Conservation (phyloP, 495 filamentous ascomycete genomes). For the Neurospora sp. region DNA sequence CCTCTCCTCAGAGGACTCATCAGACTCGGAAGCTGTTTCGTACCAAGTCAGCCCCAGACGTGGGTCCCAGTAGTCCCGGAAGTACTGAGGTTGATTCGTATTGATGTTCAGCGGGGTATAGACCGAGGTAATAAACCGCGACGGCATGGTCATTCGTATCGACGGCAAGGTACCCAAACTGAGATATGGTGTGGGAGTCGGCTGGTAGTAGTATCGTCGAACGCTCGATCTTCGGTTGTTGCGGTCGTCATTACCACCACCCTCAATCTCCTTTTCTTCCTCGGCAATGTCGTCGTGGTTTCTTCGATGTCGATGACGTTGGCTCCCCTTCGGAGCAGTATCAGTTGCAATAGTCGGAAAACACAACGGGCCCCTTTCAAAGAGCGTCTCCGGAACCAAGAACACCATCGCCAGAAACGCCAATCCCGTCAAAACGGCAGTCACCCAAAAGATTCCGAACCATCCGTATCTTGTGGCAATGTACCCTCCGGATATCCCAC, state of each 20-base stretch:
- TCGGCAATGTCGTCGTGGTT: not conserved
- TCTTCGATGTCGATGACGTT: not conserved
- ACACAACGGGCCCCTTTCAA: slow-evolving; percentile 20
- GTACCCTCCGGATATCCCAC: slow-evolving; percentile 40
- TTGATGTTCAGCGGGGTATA: not conserved
- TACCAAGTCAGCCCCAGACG: slow-evolving; percentile 10
- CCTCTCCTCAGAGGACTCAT: not conserved
- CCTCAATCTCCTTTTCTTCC: not conserved
- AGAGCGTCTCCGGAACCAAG: slow-evolving; percentile 48
- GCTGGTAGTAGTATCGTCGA: slow-evolving; percentile 3
- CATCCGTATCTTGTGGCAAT: slow-evolving; percentile 34
- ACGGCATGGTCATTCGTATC: slow-evolving; percentile 17
- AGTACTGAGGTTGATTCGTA: not conserved
- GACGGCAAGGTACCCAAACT: slow-evolving; percentile 16
- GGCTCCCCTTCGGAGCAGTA: not conserved
- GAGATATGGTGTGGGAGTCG: slow-evolving; percentile 9
- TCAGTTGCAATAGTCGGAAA: slow-evolving; percentile 5
- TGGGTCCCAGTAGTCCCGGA: not conserved
- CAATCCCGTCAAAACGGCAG: slow-evolving; percentile 28
- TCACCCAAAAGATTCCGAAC: slow-evolving; percentile 34
- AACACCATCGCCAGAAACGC: slow-evolving; percentile 26
- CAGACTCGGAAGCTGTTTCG: slow-evolving; percentile 3
- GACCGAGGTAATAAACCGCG: slow-evolving; percentile 10
- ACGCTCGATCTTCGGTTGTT: slow-evolving; percentile 1
- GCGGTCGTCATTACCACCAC: not conserved